A percentile compares a stretch with the other conserved stretches of the same genome.
These are phyloP conservation scores for Hemisphaericaspora subhashii DNA, from an alignment of 1,139 yeast species.

Conservation along the genomic window DNA sequence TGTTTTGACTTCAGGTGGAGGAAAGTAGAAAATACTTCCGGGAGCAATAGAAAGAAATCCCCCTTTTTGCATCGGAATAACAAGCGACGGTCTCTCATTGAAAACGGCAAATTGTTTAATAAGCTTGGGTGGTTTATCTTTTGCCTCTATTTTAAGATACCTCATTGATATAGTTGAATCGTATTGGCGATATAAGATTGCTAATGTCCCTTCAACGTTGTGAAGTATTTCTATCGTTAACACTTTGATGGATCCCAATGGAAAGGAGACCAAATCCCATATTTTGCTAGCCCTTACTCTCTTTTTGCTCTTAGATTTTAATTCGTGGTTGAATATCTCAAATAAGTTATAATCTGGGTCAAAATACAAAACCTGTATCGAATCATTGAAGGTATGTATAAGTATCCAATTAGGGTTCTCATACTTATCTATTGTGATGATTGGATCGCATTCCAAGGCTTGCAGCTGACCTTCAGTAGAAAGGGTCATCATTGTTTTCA, in stretches of 20 bases:
- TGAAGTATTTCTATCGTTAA: constrained; percentile 22
- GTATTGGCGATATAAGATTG: constrained; percentile 38
- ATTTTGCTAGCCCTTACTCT: not conserved
- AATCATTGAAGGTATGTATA: constrained; percentile 32
- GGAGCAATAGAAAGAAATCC: constrained; percentile 35
- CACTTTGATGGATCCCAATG: constrained; percentile 33
- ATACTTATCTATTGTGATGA: constrained; percentile 19
- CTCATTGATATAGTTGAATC: constrained; percentile 34
- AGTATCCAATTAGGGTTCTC: constrained; percentile 19
- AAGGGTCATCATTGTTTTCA: constrained; percentile 15
- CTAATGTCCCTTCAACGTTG: constrained; percentile 17
- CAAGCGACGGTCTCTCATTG: constrained; percentile 31
- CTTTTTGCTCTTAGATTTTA: not conserved
- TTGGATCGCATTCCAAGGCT: constrained; percentile 26
- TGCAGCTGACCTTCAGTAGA: constrained; percentile 30
- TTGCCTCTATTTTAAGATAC: constrained; percentile 22
- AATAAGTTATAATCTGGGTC: not conserved
- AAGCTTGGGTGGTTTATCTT: constrained; percentile 14
- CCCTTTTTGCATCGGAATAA: constrained; percentile 25
- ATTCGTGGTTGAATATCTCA: not conserved
- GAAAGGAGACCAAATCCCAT: constrained; percentile 16
- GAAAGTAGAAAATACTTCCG: constrained; percentile 33
- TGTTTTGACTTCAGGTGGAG: constrained; percentile 17
- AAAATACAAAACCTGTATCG: constrained; percentile 24
- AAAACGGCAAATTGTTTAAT: constrained; percentile 36